phyloP scores from a whole-genome alignment of 495 filamentous ascomycete genomes.

The Xylaria curta region DNA sequence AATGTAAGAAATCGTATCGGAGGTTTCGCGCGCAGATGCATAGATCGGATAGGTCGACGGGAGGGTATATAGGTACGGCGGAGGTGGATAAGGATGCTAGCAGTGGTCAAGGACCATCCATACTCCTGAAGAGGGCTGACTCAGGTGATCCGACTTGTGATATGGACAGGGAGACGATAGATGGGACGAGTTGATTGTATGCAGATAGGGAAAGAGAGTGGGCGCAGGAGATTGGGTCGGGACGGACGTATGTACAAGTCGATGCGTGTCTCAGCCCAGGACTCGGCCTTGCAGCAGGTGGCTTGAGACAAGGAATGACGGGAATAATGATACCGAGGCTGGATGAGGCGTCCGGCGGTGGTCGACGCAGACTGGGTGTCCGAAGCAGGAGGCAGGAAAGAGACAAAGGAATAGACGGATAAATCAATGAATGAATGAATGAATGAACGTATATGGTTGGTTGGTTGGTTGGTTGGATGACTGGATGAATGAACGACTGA shows the following conservation, averaged over 20 bases:
- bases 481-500: slow-evolving; percentile 6
- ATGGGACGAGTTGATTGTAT: not conserved
- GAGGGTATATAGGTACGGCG: not conserved
- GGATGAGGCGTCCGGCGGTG: not conserved
- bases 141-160: slow-evolving; percentile 5
- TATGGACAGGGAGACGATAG: not conserved
- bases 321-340: slow-evolving; percentile 2
- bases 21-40: slow-evolving; percentile 12
- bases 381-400: not conserved
- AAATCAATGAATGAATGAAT: not conserved
- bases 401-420: not conserved
- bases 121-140: slow-evolving; percentile 14
- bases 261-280: slow-evolving; percentile 25
- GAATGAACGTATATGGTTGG: too few species aligned
- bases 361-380: not conserved
- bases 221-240: slow-evolving; percentile 8
- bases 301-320: slow-evolving; percentile 20
- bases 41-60: slow-evolving; percentile 8
- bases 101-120: slow-evolving; percentile 25
- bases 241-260: not conserved
- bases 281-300: slow-evolving; percentile 15
- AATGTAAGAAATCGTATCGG: slow-evolving; percentile 4
- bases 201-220: not conserved
- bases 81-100: slow-evolving; percentile 1
- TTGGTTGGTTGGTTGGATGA: not conserved